Evolutionary conservation across 768 basidiomycete genomes (phyloP), one percentile per base, ranked within the genome.

Genomic region (Inosperma sp.): DNA sequence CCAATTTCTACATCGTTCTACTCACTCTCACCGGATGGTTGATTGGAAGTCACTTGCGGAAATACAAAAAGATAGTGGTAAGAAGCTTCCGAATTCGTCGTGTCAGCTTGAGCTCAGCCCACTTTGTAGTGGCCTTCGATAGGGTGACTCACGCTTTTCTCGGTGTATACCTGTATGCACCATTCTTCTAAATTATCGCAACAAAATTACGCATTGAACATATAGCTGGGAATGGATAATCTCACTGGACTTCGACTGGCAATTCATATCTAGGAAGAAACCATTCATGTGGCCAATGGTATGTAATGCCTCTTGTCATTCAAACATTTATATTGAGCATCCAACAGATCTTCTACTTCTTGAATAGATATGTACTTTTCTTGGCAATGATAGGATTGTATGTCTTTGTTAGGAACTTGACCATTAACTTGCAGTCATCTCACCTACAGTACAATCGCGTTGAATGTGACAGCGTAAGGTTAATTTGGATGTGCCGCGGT

Each of bases 211-310:
- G n/a, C n/a, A n/a, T 4, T 13, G 5, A 19, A 16, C 22, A 5
- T 5, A 41, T 22, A 48, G 47, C 31, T 48, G 47, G 47, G 47
- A 48, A 37, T 48, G 47, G 47, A 16, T 34, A 2, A 48, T 19
- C 13, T 48, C 47, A 9, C 35, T 48, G 12, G n/a, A 46, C 25
- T 46, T 46, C 14, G 44, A 46, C 9, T 46, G 23, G 44, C 21
- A 46, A 8, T 46, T 29, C 26, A 34, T 48, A n/a, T 13, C 30
- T 17, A 33, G 47, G 30, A 10, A 25, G 47, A 33, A 36, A 33
- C n/a, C 6, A 13, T 48, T 48, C n/a, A 6, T 16, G 21, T 48
- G 47, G 47, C 47, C 47, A 14, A 19, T 48, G 31, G 47, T 48
- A 35, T 23, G 31, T 44, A 8, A 3, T 8, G 21, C 1, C 10